phyloP scores from a whole-genome alignment of 164 flowering plant species.

The Chimonanthus praecox region DNA sequence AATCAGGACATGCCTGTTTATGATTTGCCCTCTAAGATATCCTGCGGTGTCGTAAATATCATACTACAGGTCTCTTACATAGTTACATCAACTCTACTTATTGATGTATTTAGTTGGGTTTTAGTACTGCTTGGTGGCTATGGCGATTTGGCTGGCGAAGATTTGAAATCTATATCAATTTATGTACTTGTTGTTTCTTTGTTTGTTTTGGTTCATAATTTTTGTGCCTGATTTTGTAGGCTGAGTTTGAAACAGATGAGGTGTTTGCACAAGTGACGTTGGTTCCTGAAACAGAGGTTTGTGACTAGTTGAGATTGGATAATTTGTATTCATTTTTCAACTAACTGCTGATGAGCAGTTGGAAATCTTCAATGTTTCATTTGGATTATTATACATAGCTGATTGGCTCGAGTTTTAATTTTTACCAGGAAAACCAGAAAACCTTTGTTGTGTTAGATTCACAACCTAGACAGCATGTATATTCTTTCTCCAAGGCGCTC shows the following conservation, averaged over 20 bases:
- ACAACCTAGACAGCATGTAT: slow-evolving; percentile 4
- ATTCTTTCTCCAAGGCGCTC: slow-evolving; percentile 40
- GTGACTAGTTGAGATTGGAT: not conserved
- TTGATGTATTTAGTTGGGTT: not conserved
- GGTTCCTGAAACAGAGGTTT: slow-evolving; percentile 40
- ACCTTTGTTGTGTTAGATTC: slow-evolving; percentile 9
- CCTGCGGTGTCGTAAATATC: slow-evolving; percentile 46
- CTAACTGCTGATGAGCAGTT: not conserved
- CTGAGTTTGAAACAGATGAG: slow-evolving; percentile 55
- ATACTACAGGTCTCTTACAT: slow-evolving; percentile 34
- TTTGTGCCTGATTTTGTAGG: slow-evolving; percentile 29
- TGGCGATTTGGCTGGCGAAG: not conserved
- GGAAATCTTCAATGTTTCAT: not conserved
- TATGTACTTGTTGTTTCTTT: not conserved
- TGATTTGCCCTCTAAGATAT: slow-evolving; percentile 45
- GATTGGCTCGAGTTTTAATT: not conserved
- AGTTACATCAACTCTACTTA: not conserved
- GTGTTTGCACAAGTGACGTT: slow-evolving; percentile 62
- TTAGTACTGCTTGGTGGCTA: not conserved
- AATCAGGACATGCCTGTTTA: slow-evolving; percentile 32
- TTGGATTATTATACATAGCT: not conserved
- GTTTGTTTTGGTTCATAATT: slow-evolving; percentile 1
- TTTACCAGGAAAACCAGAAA: slow-evolving; percentile 26
- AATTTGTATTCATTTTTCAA: not conserved
- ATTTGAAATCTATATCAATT: not conserved